Evolutionary conservation across 2,329 filamentous ascomycete genomes (phyloP).

Genomic region (Aspergillus luchuensis): DNA sequence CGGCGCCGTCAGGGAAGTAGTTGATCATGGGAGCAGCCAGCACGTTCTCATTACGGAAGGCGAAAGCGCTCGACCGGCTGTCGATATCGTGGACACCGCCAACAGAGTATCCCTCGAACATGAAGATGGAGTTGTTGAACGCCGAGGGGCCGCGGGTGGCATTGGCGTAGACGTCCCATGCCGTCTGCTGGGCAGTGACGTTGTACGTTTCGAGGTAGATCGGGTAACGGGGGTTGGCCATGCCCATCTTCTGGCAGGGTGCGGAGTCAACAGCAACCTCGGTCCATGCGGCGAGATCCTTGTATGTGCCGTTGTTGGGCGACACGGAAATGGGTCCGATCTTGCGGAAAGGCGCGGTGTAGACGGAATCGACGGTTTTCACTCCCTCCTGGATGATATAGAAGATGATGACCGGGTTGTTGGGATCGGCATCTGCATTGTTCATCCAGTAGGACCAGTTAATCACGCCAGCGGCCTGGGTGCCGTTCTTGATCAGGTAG

Average conservation of each 20-base stretch:
- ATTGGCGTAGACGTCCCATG: conserved; percentile 42
- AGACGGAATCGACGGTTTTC: conserved; percentile 42
- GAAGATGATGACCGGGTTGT: conserved; percentile 33
- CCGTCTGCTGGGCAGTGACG: conserved; percentile 36
- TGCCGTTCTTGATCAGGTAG: conserved; percentile 47
- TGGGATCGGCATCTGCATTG: conserved; percentile 26
- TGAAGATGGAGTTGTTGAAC: conserved; percentile 50
- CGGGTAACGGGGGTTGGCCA: conserved; percentile 49
- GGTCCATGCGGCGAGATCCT: conserved; percentile 50
- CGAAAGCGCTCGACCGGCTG: conserved; percentile 46
- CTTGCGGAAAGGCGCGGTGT: conserved; percentile 48
- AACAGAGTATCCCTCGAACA: conserved; percentile 59
- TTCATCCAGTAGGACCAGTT: conserved; percentile 50
- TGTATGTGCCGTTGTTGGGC: conserved; percentile 46
- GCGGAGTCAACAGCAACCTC: conserved; percentile 40
- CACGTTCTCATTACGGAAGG: conserved; percentile 50
- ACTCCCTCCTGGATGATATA: conserved; percentile 40
- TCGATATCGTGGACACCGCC: conserved; percentile 47
- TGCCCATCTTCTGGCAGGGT: conserved; percentile 48
- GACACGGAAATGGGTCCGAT: conserved; percentile 43
- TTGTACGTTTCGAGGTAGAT: conserved; percentile 49
- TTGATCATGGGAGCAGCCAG: conserved; percentile 38
- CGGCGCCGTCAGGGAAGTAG: conserved; percentile 28
- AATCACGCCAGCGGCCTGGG: conserved; percentile 48
- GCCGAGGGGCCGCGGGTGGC: conserved; percentile 33